Conservation (phyloP, 768 basidiomycete genomes). For the Boletus edulis region DNA sequence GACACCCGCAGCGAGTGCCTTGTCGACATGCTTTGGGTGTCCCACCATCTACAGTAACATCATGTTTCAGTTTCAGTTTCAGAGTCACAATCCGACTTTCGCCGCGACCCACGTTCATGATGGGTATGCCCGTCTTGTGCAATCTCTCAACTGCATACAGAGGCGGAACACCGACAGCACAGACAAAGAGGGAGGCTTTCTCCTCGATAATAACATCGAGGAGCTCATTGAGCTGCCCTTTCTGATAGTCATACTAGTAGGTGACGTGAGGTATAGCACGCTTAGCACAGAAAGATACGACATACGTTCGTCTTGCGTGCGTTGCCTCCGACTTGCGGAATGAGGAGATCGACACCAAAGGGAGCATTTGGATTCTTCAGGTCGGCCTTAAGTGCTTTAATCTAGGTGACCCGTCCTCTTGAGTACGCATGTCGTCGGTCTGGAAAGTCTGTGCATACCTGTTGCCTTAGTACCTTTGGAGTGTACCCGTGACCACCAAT, state of each 20-base stretch:
- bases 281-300: neutral
- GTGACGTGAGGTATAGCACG: neutral
- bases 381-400: conserved; percentile 67
- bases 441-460: conserved; percentile 45
- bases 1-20: conserved; percentile 80
- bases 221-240: conserved; percentile 78
- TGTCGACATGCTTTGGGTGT: conserved; percentile 85
- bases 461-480: conserved; percentile 73
- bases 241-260: conserved; percentile 79
- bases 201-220: conserved; percentile 93
- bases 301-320: conserved; percentile 89
- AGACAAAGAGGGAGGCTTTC: conserved; percentile 85
- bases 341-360: conserved; percentile 88
- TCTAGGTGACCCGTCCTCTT: conserved; percentile 40
- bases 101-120: conserved; percentile 68
- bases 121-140: conserved; percentile 79
- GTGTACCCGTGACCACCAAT: conserved; percentile 90
- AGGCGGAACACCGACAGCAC: conserved; percentile 86
- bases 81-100: neutral
- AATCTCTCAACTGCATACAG: conserved; percentile 74
- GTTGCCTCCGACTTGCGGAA: conserved; percentile 83
- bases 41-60: conserved; percentile 67
- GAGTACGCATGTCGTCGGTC: neutral
- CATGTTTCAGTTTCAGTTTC: neutral
- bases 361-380: conserved; percentile 74